Evolutionary conservation across 1,139 yeast genomes (phyloP).

Genomic region (Geotrichum restrictum): DNA sequence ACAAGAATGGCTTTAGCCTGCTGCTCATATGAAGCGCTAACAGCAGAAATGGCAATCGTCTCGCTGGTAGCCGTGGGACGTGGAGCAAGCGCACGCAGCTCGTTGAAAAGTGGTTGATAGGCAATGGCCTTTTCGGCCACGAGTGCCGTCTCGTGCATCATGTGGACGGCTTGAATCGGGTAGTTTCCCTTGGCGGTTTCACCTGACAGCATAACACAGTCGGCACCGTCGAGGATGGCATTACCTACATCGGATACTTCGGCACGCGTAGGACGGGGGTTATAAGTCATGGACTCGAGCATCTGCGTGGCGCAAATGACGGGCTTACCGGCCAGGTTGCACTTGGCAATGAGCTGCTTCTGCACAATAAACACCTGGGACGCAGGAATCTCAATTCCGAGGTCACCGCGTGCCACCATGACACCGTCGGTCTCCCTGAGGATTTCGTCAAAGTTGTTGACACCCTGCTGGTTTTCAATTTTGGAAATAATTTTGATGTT

Average conservation of each 20-base stretch:
- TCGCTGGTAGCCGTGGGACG: slow-evolving; percentile 93
- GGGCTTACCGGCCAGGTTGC: slow-evolving; percentile 99
- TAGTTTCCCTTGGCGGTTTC: slow-evolving; percentile 99
- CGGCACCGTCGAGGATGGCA: slow-evolving; percentile 98
- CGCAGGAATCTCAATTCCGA: slow-evolving; percentile 99
- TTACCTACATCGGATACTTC: slow-evolving; percentile 99
- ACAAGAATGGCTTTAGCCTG: slow-evolving; percentile 95
- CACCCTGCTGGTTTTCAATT: slow-evolving; percentile 99
- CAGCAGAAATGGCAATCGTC: slow-evolving; percentile 97
- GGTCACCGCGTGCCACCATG: slow-evolving; percentile 99
- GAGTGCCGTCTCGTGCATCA: slow-evolving; percentile 97
- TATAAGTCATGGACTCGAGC: slow-evolving; percentile 99
- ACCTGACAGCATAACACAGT: slow-evolving; percentile 98
- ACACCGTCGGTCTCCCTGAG: slow-evolving; percentile 95
- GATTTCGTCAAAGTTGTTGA: slow-evolving; percentile 96
- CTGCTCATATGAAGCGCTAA: slow-evolving; percentile 93
- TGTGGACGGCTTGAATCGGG: slow-evolving; percentile 93
- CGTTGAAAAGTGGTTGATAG: slow-evolving; percentile 81
- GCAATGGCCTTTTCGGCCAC: slow-evolving; percentile 97
- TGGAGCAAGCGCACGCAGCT: slow-evolving; percentile 77
- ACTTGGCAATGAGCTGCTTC: slow-evolving; percentile 97
- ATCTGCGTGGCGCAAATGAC: slow-evolving; percentile 99
- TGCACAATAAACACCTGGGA: slow-evolving; percentile 98
- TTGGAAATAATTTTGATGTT: slow-evolving; percentile 93
- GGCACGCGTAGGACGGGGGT: slow-evolving; percentile 99